Evolutionary conservation across 2,329 filamentous ascomycete species (phyloP), one percentile per base, ranked within the genome.

Genomic region (Fonsecaea pugnacius): DNA sequence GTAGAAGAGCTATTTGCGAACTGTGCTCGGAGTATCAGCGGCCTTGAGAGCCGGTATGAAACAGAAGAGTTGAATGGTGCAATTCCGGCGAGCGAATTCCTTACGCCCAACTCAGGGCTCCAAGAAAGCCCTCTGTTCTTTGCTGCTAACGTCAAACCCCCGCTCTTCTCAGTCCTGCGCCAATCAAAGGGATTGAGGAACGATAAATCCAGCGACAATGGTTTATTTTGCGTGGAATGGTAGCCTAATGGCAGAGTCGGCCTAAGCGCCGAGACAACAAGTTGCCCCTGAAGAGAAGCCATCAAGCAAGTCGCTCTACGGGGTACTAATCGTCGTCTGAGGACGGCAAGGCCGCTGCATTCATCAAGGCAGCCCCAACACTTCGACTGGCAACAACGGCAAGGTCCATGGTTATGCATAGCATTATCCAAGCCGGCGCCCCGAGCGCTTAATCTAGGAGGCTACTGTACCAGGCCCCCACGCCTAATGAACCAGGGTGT

Each of bases 31-130:
- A 71, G 24, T 43, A 70, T 75, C 10, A 76, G 80, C n/a, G 72
- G 76, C 12, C 70, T 75, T 4, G 72, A 81, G 1, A 69, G 72
- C 1, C 72, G 74, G 16, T 79, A 77, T 57, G 77, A 80, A 60
- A 70, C 61, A 9, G 60, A 66, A 18, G 46, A 43, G 14, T 27
- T 54, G 9, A 38, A 66, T 32, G 64, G 55, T 5, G 30, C 59
- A 1, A 57, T 61, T 24, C 64, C 64, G 3, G 51, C 54, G 32
- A 61, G 56, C 21, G 55, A 46, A 24, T 38, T 55, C 50, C 59
- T 66, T 35, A 48, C 64, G 18, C 64, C 73, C 2, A 80, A 78
- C 55, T 72, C 81, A 2, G 4, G 68, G 68, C 1, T 69, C 79
- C 64, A 61, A 70, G 6, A 58, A 57, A 27, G 54, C 59, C 43